Evolutionary conservation across 768 basidiomycete species (phyloP), one percentile per base, ranked within the genome.

Genomic region (Heimioporus sp.): DNA sequence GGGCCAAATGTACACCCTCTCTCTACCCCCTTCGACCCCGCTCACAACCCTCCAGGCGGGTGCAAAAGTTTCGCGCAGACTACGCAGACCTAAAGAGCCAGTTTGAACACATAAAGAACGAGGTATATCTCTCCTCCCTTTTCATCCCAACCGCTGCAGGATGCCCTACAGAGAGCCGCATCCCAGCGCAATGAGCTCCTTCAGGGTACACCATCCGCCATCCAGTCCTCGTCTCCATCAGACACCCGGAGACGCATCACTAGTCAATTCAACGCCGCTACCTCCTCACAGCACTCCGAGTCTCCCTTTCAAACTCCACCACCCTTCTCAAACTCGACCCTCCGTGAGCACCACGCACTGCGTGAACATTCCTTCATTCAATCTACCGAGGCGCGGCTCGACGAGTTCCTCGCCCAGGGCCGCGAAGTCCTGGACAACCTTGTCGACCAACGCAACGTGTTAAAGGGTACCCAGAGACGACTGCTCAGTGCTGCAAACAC

Each of bases 401-500:
- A 99, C 57, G 88, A 90, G 15, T 98, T 96, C 65, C 72, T 99
- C 44, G 85, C 90, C 1, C 96, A 98, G 67, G 97, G 97, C 2
- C 77, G 88, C 51, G 92, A 94, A 32, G 93, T 92, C 17, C 70
- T 97, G 62, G 92, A 96, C 57, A 96, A 94, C 65, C 73, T 99
- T 35, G 83, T 90, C 41, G 95, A 94, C 66, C 97, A 99, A 72
- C 76, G 92, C 53, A 89, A 89, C 64, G 83, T 98, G 68, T 75
- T 99, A 52, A 98, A 98, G 70, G 95, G 92, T n/a, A 98, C 97
- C 0, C 88, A 92, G 65, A 80, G 84, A 59, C 79, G 90, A 49
- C 70, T 99, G 45, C 71, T 97, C 51, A 87, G 91, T 65, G 87
- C 92, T 39, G 97, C 95, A 43, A 98, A 97, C 69, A 97, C 93